phyloP scores from a whole-genome alignment of 75 land plant species.

The Pinus tabuliformis region DNA sequence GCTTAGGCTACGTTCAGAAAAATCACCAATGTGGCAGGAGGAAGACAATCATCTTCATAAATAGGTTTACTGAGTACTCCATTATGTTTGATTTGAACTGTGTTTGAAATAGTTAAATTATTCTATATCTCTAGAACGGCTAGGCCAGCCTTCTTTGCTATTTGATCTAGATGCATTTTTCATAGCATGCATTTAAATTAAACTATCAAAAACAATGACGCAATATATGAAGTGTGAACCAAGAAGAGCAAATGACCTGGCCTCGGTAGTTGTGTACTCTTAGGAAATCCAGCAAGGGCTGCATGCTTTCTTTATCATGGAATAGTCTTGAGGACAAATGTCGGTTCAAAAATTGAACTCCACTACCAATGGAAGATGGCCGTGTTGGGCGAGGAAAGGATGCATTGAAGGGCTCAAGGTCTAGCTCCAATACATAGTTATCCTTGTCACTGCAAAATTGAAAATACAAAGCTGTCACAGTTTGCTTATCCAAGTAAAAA shows the following conservation, averaged over 20 bases:
- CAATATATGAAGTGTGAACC: background rate
- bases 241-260: constrained; percentile 31
- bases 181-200: too few relatives aligned
- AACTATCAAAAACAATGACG: background rate
- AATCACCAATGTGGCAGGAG: background rate
- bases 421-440: constrained; percentile 58
- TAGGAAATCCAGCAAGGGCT: constrained; percentile 76
- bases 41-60: background rate
- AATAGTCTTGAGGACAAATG: constrained; percentile 84
- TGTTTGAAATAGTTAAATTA: background rate
- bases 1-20: background rate
- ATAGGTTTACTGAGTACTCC: background rate
- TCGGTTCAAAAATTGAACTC: constrained; percentile 90
- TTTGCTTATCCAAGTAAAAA: background rate
- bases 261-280: constrained; percentile 76
- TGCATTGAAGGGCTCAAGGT: constrained; percentile 66
- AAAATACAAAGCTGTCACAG: background rate
- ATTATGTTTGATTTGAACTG: background rate
- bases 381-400: constrained; percentile 46
- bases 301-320: constrained; percentile 54
- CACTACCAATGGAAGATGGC: constrained; percentile 68
- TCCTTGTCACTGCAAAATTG: constrained; percentile 21
- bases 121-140: too few relatives aligned
- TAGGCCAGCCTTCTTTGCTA: too few relatives aligned
- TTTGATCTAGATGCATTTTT: background rate